A percentile compares a stretch with the other conserved stretches of the same genome.
Conservation (phyloP, 2,329 filamentous ascomycete species). For the Aspergillus quadricinctus region DNA sequence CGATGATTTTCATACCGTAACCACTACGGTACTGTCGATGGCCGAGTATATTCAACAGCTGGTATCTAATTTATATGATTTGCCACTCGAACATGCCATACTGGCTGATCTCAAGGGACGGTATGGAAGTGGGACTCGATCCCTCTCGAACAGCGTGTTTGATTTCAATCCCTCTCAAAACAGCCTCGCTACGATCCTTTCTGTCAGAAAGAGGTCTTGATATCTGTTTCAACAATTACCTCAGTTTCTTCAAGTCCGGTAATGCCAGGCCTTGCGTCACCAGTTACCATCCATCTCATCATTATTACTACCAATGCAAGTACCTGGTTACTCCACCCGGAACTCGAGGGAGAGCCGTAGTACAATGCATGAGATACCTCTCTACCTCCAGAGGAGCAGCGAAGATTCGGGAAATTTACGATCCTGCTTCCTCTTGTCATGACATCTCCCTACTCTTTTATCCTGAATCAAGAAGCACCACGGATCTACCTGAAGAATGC, state of each 20-base stretch:
- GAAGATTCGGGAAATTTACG: background rate
- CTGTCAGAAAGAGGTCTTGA: background rate
- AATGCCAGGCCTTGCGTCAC: background rate
- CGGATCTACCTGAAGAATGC: background rate
- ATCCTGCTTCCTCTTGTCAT: background rate
- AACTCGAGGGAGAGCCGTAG: background rate
- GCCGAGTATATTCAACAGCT: background rate
- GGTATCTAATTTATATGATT: background rate
- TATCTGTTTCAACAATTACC: background rate
- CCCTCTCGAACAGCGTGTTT: background rate
- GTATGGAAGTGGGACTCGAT: background rate
- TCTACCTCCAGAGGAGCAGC: background rate
- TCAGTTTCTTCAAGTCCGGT: background rate
- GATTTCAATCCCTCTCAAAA: background rate
- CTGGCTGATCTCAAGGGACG: background rate
- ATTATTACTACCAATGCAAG: background rate
- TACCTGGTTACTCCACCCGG: background rate
- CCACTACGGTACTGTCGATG: background rate
- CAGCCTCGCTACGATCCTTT: background rate
- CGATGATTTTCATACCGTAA: too few relatives aligned
- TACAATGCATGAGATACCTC: background rate
- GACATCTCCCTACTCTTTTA: background rate
- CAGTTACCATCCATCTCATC: background rate
- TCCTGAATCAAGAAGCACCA: background rate
- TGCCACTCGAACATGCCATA: background rate